Base-by-base conservation (phyloP, 306 rosid species). In the Oemleria cerasiformis region DNA sequence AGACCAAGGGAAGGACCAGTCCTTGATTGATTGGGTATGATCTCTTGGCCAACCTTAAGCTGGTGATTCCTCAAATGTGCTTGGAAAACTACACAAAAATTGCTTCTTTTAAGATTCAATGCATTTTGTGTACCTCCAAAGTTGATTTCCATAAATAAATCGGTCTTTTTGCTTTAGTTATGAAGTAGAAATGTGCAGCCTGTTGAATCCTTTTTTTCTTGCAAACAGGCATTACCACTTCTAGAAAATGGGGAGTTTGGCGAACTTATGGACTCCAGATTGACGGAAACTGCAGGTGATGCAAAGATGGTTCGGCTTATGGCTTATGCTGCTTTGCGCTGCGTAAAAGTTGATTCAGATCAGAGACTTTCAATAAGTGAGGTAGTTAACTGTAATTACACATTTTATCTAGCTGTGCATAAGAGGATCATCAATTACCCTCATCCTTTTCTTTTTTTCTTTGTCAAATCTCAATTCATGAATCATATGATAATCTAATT, bases 1-100 rank as follows among this genome's bases (percentile, higher is more conserved):
- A 7, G 50, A 56, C 65, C 49, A 20, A 56, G 64, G 49, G 25
- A 47, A 74, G 7, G 76, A 65, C 20, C 55, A 45, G 14, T 38
- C 76, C 68, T 42, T 79, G 43, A 71, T 64, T 19, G 69, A 79
- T 30, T 64, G 76, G 83, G 83, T 79, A 79, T 34, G 54, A 72
- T 71, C 53, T 77, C 23, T 64, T 11, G 34, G 20, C 56, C 59
- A 62, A 58, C 48, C 75, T 55, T 10, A 19, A 45, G 53, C 42
- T 43, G 14, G 45, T 54, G 38, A 20, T 49, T 63, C 57, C 77
- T 41, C 34, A 16, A 49, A 48, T 21, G 39, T 65, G 41, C 39
- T 30, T 1, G 56, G 34, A 44, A 45, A 64, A 19, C 68, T 42
- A 38, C 25, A 64, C 13, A 0, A 19, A 16, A 48, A 16, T 9